Percentiles rank a stretch among this genome's conserved stretches.
These are phyloP conservation scores for Globisporangium spinosum DNA, from an alignment of 352 stramenopile genomes.

Conservation along the genomic window DNA sequence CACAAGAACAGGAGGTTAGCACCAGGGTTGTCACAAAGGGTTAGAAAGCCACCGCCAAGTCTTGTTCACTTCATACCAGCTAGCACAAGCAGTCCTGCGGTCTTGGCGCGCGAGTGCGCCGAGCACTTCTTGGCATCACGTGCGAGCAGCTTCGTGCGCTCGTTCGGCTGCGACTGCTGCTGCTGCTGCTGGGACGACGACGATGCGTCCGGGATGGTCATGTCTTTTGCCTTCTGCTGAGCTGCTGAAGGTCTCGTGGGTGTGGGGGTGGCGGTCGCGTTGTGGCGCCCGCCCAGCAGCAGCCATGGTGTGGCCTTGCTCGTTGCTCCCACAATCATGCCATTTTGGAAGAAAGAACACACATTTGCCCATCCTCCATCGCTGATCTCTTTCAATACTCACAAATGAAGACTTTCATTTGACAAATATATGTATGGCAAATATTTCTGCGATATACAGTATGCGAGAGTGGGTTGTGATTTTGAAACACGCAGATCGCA, in stretches of 20 bases:
- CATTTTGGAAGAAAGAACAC: too few species aligned
- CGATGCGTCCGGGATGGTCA: neutral
- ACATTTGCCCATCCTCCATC: too few species aligned
- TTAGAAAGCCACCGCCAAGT: neutral
- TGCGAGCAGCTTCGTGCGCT: neutral
- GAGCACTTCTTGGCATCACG: neutral
- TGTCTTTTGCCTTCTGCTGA: neutral
- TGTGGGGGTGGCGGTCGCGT: neutral
- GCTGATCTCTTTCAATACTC: too few species aligned
- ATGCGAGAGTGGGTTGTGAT: too few species aligned
- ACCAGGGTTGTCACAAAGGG: neutral
- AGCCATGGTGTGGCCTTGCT: too few species aligned
- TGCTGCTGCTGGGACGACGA: neutral
- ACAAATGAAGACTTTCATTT: too few species aligned
- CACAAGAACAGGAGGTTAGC: neutral
- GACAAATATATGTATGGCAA: too few species aligned
- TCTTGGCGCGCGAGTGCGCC: neutral
- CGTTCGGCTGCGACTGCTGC: neutral
- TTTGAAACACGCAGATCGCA: too few species aligned
- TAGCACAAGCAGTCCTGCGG: neutral
- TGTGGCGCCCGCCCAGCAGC: neutral
- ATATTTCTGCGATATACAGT: too few species aligned
- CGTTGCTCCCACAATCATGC: too few species aligned
- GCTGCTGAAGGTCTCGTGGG: neutral
- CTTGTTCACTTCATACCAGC: neutral